Evolutionary conservation across 1,284 basidiomycete species (phyloP), one percentile per base, ranked within the genome.

Genomic region (Microbotryum violaceum): DNA sequence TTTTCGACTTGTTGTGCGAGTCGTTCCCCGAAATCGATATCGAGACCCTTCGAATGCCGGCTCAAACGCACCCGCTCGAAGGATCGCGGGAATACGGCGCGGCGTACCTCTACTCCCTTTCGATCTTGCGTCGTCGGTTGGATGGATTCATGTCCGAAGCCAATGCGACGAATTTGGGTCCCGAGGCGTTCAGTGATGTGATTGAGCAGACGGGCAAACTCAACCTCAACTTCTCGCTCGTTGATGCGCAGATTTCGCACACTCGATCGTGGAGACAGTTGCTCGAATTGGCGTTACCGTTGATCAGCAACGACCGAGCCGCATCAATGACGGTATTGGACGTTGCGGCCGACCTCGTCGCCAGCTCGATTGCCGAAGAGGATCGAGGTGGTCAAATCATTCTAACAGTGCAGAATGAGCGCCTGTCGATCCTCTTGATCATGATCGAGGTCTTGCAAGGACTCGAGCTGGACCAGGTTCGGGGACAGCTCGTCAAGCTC

Each of bases 221-320:
- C 75, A 92, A 91, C 73, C 79, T 89, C 66, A 90, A 92, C 73
- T 82, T 91, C 68, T 92, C 90, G 1, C 77, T 93, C 50, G 80
- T 89, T 37, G 87, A 93, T 69, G 82, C 87, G 2, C 87, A 92
- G 74, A 82, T 82, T 4, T 78, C 82, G 1, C 78, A 91, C 52
- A 83, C 86, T 0, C 84, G 89, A 60, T 83, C 89, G 4, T 94
- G 89, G 88, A 83, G 85, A 53, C 80, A 81, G 55, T 75, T 94
- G 49, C 77, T 92, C 42, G 82, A 83, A 49, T 82, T 84, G 63
- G 78, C 82, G 3, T 76, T 82, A 10, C 82, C 86, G 0, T 86
- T 84, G 74, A 75, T 88, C 21, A 81, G 85, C 33, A 82, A 80
- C 6, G 82, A 87, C 62, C 66, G 71, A 1, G 67, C 78, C 7